Percentiles rank a stretch among this genome's conserved stretches.
Conservation (phyloP, 768 basidiomycete species). For the Austroboletus festivus region DNA sequence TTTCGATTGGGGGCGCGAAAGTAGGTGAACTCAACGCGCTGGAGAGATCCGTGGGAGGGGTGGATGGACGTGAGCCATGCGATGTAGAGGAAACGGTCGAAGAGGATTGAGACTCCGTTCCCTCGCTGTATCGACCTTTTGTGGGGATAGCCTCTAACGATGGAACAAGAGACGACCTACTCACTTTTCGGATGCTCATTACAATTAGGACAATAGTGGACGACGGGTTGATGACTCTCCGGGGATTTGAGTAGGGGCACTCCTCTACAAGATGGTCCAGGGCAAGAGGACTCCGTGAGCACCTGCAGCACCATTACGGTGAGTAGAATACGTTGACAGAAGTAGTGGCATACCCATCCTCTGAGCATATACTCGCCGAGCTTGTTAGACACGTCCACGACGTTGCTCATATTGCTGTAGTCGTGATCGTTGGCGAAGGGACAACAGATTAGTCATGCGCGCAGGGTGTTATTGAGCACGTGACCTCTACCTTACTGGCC, state of each 20-base stretch:
- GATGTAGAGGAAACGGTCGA: slow-evolving; percentile 49
- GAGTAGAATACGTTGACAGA: background rate
- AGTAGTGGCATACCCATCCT: slow-evolving; percentile 55
- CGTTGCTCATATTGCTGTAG: slow-evolving; percentile 48
- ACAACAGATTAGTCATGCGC: no score
- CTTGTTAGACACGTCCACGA: slow-evolving; percentile 55
- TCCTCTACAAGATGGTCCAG: slow-evolving; percentile 46
- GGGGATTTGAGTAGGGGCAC: slow-evolving; percentile 79
- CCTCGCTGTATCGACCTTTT: slow-evolving; percentile 18
- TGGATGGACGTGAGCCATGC: slow-evolving; percentile 59
- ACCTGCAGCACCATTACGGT: slow-evolving; percentile 37
- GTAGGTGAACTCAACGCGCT: slow-evolving; percentile 56
- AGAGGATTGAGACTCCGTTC: slow-evolving; percentile 31
- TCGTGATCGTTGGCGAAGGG: no score
- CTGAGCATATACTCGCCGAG: slow-evolving; percentile 73
- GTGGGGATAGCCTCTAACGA: slow-evolving; percentile 4
- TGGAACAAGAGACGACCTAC: slow-evolving; percentile 11
- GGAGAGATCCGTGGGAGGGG: slow-evolving; percentile 76
- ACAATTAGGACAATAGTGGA: slow-evolving; percentile 65
- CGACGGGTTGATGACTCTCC: slow-evolving; percentile 39
- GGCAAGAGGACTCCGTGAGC: slow-evolving; percentile 64
- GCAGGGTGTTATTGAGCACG: slow-evolving; percentile 14
- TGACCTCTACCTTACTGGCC: slow-evolving; percentile 17
- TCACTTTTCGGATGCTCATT: slow-evolving; percentile 38
- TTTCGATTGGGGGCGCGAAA: slow-evolving; percentile 63